phyloP scores from a whole-genome alignment of 2,329 filamentous ascomycete species.

The Plectosphaerella plurivora region DNA sequence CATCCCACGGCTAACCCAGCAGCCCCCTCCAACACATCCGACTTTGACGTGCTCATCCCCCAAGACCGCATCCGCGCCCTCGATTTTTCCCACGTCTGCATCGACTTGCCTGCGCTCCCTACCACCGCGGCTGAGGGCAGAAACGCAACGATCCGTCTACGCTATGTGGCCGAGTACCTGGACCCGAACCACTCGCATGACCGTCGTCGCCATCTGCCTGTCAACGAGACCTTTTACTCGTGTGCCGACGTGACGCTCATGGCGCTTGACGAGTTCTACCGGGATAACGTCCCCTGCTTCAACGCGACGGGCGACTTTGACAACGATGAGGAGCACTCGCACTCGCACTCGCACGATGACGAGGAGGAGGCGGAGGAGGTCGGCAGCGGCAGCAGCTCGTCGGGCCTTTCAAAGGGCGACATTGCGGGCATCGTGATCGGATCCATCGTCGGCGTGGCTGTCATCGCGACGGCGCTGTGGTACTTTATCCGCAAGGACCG shows the following conservation, averaged over 20 bases:
- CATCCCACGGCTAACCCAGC: neutral
- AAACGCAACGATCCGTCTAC: conserved; percentile 36
- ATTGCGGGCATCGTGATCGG: conserved; percentile 11
- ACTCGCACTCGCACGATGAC: conserved; percentile 12
- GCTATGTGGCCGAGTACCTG: conserved; percentile 30
- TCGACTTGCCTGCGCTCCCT: conserved; percentile 22
- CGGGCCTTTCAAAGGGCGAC: conserved; percentile 5
- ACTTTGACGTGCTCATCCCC: conserved; percentile 26
- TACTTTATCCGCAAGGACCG: conserved; percentile 9
- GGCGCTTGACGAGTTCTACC: conserved; percentile 16
- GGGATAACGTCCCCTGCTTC: conserved; percentile 24
- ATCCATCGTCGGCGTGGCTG: conserved; percentile 4
- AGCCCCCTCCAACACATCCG: conserved; percentile 24
- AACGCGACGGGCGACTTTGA: conserved; percentile 23
- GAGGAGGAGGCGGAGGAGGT: conserved; percentile 16
- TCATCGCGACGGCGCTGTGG: conserved; percentile 4
- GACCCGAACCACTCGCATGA: conserved; percentile 15
- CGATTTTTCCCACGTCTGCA: conserved; percentile 34
- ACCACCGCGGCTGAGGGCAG: conserved; percentile 20
- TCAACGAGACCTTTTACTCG: conserved; percentile 31
- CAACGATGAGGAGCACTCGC: conserved; percentile 14
- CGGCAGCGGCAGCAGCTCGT: conserved; percentile 3
- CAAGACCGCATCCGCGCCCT: conserved; percentile 21
- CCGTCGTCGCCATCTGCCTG: neutral
- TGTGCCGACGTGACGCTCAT: conserved; percentile 35